A percentile compares a stretch with the other conserved stretches of the same genome.
Conservation (phyloP, 2,329 filamentous ascomycete species). For the Xylariaceae sp. region DNA sequence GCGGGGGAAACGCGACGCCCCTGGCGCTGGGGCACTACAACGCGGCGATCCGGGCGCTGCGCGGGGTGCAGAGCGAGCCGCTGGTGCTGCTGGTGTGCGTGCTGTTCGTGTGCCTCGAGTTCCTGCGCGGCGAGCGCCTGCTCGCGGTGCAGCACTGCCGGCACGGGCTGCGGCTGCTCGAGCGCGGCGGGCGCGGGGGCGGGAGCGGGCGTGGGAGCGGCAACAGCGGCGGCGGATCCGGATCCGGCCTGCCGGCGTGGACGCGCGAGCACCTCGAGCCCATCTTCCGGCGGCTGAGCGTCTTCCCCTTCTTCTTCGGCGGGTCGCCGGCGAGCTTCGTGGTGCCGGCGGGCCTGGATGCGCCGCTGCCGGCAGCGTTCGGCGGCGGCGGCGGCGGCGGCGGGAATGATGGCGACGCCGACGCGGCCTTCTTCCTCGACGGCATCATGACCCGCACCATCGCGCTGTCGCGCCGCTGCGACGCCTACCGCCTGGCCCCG, state of each 20-base stretch:
- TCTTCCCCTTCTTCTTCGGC: slow-evolving; percentile 33
- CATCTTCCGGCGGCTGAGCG: slow-evolving; percentile 30
- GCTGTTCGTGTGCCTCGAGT: slow-evolving; percentile 37
- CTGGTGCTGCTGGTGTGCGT: slow-evolving; percentile 32
- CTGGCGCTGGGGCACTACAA: slow-evolving; percentile 35
- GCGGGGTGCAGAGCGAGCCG: slow-evolving; percentile 23
- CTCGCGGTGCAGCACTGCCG: slow-evolving; percentile 29
- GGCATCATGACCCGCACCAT: slow-evolving; percentile 21
- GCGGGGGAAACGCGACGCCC: slow-evolving; percentile 11
- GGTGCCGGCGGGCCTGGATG: slow-evolving; percentile 15
- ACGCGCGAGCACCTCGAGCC: slow-evolving; percentile 25
- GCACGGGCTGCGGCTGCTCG: slow-evolving; percentile 31
- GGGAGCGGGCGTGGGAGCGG: no score
- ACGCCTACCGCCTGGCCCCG: slow-evolving; percentile 22
- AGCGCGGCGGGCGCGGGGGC: no score
- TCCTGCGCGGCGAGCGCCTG: slow-evolving; percentile 29
- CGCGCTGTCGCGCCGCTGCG: slow-evolving; percentile 22
- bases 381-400: slow-evolving; percentile 10
- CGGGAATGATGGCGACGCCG: no score
- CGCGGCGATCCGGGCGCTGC: slow-evolving; percentile 28
- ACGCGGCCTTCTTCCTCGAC: slow-evolving; percentile 26
- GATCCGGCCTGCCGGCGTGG: slow-evolving; percentile 20
- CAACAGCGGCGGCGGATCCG: no score
- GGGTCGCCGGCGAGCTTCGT: slow-evolving; percentile 16
- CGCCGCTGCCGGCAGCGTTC: slow-evolving; percentile 14